Percentiles rank a stretch among this genome's conserved stretches.
Conservation (phyloP, 1,139 yeast genomes). For the Debaryomyces sp. region DNA sequence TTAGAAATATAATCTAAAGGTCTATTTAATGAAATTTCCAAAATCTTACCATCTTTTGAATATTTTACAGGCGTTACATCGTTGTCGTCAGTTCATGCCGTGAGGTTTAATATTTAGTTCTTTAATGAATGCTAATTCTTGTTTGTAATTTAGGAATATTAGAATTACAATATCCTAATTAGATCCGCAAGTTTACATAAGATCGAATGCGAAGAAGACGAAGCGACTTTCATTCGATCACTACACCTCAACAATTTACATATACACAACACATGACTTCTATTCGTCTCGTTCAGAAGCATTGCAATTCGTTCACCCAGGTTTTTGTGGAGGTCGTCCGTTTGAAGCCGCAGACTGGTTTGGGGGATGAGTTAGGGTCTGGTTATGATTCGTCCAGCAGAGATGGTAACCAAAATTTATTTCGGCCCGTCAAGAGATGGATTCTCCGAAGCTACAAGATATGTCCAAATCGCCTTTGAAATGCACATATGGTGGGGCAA, state of each 20-base stretch:
- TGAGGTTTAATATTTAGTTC: too few species aligned
- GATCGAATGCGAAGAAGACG: constrained; percentile 43
- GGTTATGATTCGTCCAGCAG: not conserved
- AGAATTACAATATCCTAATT: too few species aligned
- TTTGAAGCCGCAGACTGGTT: constrained; percentile 13
- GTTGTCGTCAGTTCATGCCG: too few species aligned
- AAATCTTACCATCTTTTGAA: too few species aligned
- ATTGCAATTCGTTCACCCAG: constrained; percentile 70
- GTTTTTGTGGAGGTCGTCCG: too few species aligned
- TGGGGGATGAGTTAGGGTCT: not conserved
- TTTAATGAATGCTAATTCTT: too few species aligned
- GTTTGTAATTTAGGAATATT: too few species aligned
- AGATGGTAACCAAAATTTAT: not conserved
- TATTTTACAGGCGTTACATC: too few species aligned
- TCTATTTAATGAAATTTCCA: too few species aligned
- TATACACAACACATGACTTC: constrained; percentile 69
- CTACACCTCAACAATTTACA: constrained; percentile 75
- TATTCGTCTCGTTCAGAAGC: constrained; percentile 54
- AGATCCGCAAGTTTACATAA: constrained; percentile 31
- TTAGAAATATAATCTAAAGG: too few species aligned
- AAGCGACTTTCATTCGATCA: constrained; percentile 52
- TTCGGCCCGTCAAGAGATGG: constrained; percentile 19
- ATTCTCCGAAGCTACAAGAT: constrained; percentile 25
- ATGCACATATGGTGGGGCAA: constrained; percentile 52
- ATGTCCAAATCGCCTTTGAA: constrained; percentile 37